Base-by-base conservation (phyloP, 1,139 yeast species). In the Magnusiomyces magnusii region DNA sequence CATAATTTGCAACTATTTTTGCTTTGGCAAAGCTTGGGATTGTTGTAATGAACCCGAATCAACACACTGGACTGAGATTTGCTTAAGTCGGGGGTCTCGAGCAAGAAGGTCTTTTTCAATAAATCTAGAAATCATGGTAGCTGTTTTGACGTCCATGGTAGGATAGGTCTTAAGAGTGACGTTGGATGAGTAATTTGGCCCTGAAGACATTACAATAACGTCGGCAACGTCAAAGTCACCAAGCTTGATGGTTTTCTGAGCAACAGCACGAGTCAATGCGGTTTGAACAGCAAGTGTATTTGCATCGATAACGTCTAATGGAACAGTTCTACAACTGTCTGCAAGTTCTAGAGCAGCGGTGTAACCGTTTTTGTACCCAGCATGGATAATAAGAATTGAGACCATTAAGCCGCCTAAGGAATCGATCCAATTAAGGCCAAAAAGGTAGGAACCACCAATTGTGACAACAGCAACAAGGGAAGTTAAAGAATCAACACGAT, bases 401-500 rank as follows among this genome's bases (percentile, higher is more conserved):
- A 93, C 98, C 7, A 90, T 71, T 34, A 92, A 72, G 0, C 98
- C 99, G 61, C 98, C 99, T 57, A 90, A 79, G 1, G 97, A 85
- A 70, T 93, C 99, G 58, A 93, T 76, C 86, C 97, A 90, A 49
- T 83, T 84, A 53, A 90, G 80, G 63, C 85, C 81, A 63, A 90
- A 81, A 62, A 89, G 75, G 64, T 87, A 85, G 36, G 97, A 96
- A 1, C 95, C 86, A 0, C 95, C 82, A 57, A 93, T 95, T 0
- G 98, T 91, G 3, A 85, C 80, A 28, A 92, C 80, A 0, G 99
- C 98, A 10, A 93, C 98, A 47, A 87, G 79, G 0, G 97, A 91
- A 0, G 98, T 95, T 65, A 93, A 73, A 0, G 96, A 87, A 71
- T 93, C 99, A n/a, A 93, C 92, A 63, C 99, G 80, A 69, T 93